phyloP scores from a whole-genome alignment of 2,329 filamentous ascomycete genomes.

The Diaporthe destruens region DNA sequence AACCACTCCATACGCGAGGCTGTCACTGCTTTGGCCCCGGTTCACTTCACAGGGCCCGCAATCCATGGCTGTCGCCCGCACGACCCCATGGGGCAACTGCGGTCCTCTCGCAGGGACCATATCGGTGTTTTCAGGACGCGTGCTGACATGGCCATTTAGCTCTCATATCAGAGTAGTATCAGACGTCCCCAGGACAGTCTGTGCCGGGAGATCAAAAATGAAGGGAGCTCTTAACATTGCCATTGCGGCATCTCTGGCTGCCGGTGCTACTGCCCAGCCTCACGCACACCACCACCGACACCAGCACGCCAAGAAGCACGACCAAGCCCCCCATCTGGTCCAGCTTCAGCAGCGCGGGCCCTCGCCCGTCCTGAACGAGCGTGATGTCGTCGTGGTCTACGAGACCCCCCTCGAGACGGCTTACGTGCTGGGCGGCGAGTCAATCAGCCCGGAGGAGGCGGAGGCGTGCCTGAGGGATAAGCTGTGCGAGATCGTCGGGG shows the following conservation, averaged over 20 bases:
- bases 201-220: conserved; percentile 54
- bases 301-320: conserved; percentile 68
- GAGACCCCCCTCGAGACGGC: conserved; percentile 74
- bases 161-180: conserved; percentile 41
- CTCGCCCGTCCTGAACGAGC: conserved; percentile 49
- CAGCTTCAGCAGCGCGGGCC: conserved; percentile 58
- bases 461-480: conserved; percentile 79
- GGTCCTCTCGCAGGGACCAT: conserved; percentile 16
- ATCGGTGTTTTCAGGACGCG: conserved; percentile 42
- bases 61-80: background rate
- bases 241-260: conserved; percentile 65
- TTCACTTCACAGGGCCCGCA: conserved; percentile 2
- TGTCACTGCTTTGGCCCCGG: background rate
- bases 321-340: conserved; percentile 51
- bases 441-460: conserved; percentile 73
- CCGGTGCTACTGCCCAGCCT: conserved; percentile 68
- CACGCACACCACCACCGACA: conserved; percentile 69
- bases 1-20: background rate
- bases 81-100: conserved; percentile 8
- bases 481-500: conserved; percentile 75
- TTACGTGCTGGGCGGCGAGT: conserved; percentile 76
- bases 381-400: conserved; percentile 61
- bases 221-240: conserved; percentile 63
- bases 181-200: conserved; percentile 24
- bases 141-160: conserved; percentile 40